These are phyloP conservation scores for Teratosphaeria epicoccoides DNA, from an alignment of 2,329 filamentous ascomycete genomes.

Conservation along the genomic window DNA sequence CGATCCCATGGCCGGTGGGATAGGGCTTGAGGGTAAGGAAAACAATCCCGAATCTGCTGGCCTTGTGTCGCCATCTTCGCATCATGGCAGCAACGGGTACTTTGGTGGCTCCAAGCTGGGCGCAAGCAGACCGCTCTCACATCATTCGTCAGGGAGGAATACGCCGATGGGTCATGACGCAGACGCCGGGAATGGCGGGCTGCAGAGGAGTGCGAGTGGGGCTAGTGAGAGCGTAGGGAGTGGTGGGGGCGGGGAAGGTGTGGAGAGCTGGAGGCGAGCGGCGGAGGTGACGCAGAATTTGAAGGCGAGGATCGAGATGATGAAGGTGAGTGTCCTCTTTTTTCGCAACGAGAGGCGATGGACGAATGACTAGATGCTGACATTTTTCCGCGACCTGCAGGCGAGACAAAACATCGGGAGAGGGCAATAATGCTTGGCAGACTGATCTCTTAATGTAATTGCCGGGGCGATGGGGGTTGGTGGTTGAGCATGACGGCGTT, in stretches of 20 bases:
- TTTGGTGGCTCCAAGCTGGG: not conserved
- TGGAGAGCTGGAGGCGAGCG: conserved; percentile 93
- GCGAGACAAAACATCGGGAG: conserved; percentile 19
- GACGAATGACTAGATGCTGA: not conserved
- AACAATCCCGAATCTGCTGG: conserved; percentile 24
- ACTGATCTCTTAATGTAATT: not conserved
- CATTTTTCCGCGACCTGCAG: conserved; percentile 4
- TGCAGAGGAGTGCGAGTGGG: conserved; percentile 14
- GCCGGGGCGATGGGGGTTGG: no score
- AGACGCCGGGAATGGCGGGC: not conserved
- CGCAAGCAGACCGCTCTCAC: conserved; percentile 1
- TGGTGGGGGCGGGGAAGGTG: conserved; percentile 39
- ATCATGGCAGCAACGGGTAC: not conserved
- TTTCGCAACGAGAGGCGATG: not conserved
- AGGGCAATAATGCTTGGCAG: conserved; percentile 12
- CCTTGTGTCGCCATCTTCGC: not conserved
- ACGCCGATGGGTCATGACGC: not conserved
- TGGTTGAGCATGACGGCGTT: no score
- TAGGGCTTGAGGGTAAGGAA: conserved; percentile 37
- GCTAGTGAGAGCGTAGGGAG: conserved; percentile 8
- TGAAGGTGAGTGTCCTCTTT: conserved; percentile 56
- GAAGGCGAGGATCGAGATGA: conserved; percentile 95
- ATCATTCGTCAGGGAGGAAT: not conserved
- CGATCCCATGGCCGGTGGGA: not conserved
- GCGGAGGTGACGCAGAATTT: conserved; percentile 96